Evolutionary conservation across 2,329 filamentous ascomycete genomes (phyloP), one percentile per base, ranked within the genome.

Genomic region (Sclerotinia sclerotiorum): DNA sequence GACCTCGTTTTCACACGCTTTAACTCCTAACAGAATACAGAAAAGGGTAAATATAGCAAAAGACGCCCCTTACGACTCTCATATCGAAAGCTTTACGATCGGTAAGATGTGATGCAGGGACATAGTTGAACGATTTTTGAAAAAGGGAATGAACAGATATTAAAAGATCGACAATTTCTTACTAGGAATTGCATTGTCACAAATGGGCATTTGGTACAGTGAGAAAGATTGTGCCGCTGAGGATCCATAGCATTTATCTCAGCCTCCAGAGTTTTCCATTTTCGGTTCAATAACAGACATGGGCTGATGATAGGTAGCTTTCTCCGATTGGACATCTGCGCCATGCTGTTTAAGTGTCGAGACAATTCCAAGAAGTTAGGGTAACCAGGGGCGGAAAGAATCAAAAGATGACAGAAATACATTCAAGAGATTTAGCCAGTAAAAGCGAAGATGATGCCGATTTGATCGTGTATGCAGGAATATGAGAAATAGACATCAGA

Each of bases 231-330:
- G 27, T 66, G 24, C 57, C 52, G n/a, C 51, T 54, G 56, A 56
- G 42, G 24, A 57, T 67, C 63, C 67, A 56, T 54, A 48, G 51
- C 58, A 48, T 55, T 35, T 24, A 66, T 64, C 60, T 70, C 68
- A 70, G 69, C 69, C 68, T 70, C 61, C 61, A 55, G 24, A 44
- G 42, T 48, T 68, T 57, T 57, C 68, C 68, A 66, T 66, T 65
- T 68, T 66, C 49, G 69, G 60, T 35, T 17, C 11, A 19, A 54
- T 54, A 27, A 39, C 52, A 27, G 27, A 44, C 65, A 61, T 67
- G 19, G 55, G 29, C 29, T 44, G 32, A 32, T 52, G 19, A 27
- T 67, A 44, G 29, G 27, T 32, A 51, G 39, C 7, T n/a, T 15
- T 54, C 13, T 54, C 65, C 48, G 56, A 67, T 62, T 54, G 65